A percentile compares a stretch with the other conserved stretches of the same genome.
phyloP scores from a whole-genome alignment of 306 rosid species.

The Rosa rugosa region DNA sequence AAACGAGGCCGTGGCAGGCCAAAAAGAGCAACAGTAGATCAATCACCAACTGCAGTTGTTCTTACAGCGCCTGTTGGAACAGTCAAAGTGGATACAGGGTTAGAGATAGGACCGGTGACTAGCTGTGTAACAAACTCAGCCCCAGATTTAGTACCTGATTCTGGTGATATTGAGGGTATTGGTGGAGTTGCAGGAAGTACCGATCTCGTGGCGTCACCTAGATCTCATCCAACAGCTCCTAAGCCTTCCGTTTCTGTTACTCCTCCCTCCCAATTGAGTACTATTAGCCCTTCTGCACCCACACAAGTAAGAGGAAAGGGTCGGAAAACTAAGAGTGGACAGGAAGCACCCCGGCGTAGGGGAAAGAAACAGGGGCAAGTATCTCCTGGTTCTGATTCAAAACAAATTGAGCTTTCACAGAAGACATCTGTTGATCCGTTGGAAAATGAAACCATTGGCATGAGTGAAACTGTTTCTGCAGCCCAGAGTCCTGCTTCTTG shows the following conservation, averaged over 20 bases:
- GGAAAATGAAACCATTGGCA: slow-evolving; percentile 43
- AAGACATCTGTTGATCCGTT: slow-evolving; percentile 39
- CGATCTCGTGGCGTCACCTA: slow-evolving; percentile 41
- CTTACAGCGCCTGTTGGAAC: slow-evolving; percentile 50
- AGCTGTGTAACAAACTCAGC: slow-evolving; percentile 37
- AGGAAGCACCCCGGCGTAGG: slow-evolving; percentile 64
- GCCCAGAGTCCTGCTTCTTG: slow-evolving; percentile 37
- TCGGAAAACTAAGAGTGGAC: slow-evolving; percentile 59
- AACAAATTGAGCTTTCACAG: slow-evolving; percentile 49
- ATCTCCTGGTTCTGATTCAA: slow-evolving; percentile 53
- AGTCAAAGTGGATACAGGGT: slow-evolving; percentile 43
- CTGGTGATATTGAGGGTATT: slow-evolving; percentile 35
- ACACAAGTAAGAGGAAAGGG: slow-evolving; percentile 64
- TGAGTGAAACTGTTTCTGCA: slow-evolving; percentile 34
- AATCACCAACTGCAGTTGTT: slow-evolving; percentile 41
- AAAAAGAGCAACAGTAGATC: slow-evolving; percentile 62
- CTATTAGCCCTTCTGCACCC: slow-evolving; percentile 43
- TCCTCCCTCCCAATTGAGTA: slow-evolving; percentile 37
- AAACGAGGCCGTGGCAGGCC: slow-evolving; percentile 99
- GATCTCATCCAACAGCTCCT: slow-evolving; percentile 39
- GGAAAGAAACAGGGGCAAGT: slow-evolving; percentile 65
- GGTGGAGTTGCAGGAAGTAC: slow-evolving; percentile 34
- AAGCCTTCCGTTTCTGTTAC: slow-evolving; percentile 36
- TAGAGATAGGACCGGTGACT: slow-evolving; percentile 42
- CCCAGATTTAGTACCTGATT: slow-evolving; percentile 43